Evolutionary conservation across 306 rosid species (phyloP), one percentile per base, ranked within the genome.

Genomic region (Lotus japonicus): DNA sequence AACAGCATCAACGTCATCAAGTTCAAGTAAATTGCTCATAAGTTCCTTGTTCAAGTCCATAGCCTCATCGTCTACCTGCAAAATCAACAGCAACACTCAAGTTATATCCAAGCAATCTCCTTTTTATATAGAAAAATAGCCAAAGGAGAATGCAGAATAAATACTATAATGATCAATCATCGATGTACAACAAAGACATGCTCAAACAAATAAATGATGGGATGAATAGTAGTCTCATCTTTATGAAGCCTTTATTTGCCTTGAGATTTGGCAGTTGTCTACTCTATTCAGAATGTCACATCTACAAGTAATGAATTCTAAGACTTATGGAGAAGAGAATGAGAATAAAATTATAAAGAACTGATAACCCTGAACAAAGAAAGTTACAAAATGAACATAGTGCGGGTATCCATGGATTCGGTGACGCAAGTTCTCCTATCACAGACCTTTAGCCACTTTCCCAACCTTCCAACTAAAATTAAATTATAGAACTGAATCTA

Each of bases 1-100:
- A 79, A 94, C 95, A 31, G 98, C 96, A 65, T 90, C 97, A 44
- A 94, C 98, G 72, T 94, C 98, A 61, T 94, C 96, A 44, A 94
- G 98, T 68, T 94, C 96, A 19, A 90, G 97, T 76, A 90, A 84
- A 54, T 86, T 84, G 76, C 63, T 72, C 86, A 86, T 81, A 64
- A 94, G 96, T 72, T 90, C 97, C 79, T 82, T 83, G 86, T 94
- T 94, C 83, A 90, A 86, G 28, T 86, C 98, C 87, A 82, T 64
- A 59, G 98, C 96, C 77, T 94, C 98, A 7, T 88, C 97, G 46
- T 94, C 96, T 74, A 86, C 97, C 97, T 90, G 85, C 72, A 86
- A 64, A 77, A 44, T 59, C 54, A 83, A 58, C 66, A 82, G 45
- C 35, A 69, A 57, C 21, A 55, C 15, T 56, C 43, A 18, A 21